A percentile compares a stretch with the other conserved stretches of the same genome.
phyloP scores from a whole-genome alignment of 306 rosid genomes.

The Parietaria judaica region DNA sequence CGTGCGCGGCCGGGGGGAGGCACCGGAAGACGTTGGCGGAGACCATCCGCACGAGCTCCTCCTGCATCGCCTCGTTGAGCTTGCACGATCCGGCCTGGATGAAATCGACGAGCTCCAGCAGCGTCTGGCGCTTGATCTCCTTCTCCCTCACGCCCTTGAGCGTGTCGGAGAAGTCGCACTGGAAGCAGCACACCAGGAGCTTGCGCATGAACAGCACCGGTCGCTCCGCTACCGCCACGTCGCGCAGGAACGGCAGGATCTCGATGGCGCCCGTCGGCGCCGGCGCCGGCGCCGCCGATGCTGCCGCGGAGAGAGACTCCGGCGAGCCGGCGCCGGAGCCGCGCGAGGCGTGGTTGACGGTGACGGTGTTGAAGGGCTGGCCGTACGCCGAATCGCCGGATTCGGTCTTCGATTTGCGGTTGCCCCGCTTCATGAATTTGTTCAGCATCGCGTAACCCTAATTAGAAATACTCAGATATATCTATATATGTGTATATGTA shows the following conservation, averaged over 20 bases:
- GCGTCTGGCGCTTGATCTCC: conserved; percentile 67
- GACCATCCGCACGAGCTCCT: conserved; percentile 51
- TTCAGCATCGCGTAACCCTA: conserved; percentile 34
- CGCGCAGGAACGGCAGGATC: conserved; percentile 38
- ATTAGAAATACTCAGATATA: neutral
- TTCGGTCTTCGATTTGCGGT: conserved; percentile 41
- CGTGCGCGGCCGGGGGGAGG: conserved; percentile 46
- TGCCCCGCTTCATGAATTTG: conserved; percentile 55
- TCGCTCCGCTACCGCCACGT: conserved; percentile 39
- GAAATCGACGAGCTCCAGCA: conserved; percentile 42
- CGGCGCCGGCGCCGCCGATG: neutral
- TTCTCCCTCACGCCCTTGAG: conserved; percentile 27
- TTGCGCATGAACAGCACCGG: conserved; percentile 36
- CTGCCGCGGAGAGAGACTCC: conserved; percentile 12
- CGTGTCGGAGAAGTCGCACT: conserved; percentile 43
- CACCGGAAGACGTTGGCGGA: conserved; percentile 63
- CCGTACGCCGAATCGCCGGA: conserved; percentile 28
- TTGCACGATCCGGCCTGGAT: conserved; percentile 40
- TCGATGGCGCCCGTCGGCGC: conserved; percentile 26
- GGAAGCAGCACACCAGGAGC: conserved; percentile 40
- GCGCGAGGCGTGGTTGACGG: conserved; percentile 56
- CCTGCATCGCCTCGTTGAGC: conserved; percentile 40
- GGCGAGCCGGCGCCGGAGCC: conserved; percentile 20
- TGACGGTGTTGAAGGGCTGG: conserved; percentile 29
- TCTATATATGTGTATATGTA: neutral